Base-by-base conservation (phyloP, 2,329 filamentous ascomycete species). In the Arthrobotrys megalospora region DNA sequence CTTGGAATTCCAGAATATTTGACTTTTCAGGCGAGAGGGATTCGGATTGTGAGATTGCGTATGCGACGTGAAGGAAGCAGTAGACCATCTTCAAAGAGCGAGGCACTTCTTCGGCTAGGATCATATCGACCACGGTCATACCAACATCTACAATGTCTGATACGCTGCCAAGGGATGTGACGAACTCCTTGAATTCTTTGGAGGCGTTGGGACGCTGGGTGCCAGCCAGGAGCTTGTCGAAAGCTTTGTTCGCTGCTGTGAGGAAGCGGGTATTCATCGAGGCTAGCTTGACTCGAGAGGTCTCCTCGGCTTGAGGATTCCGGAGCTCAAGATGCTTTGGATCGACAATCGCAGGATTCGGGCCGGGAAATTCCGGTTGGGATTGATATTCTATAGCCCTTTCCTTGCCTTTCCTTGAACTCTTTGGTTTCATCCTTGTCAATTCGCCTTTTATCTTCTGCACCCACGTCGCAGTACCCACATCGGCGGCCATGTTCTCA, bases 41-140 rank as follows among this genome's bases (percentile, higher is more conserved):
- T 41, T 79, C 76, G 1, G 69, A 69, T 50, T 79, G 76, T 28
- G 68, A 73, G 3, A 79, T 79, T n/a, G 76, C 76, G 12, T 79
- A 79, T 3, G 76, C 76, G 12, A 79, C 68, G 16, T 79, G 76
- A 3, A 79, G 69, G 76, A 79, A 79, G 48, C 76, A 73, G 53
- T 79, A 79, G 6, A 79, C 76, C 48, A 65, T 70, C 12, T 66
- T 73, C 2, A 79, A 45, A 7, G 76, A 79, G 3, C 58, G 48
- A 14, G 76, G 70, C 6, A 75, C 70, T 45, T 73, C 70, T 14
- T 75, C 76, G 14, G 36, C 41, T 5, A 79, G 76, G n/a, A 79
- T 75, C 63, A 75, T 66, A n/a, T 69, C 65, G 12, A 75, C 55
- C 3, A 69, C 68, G 6, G 52, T 45, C 48, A 69, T 69, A 60